phyloP scores from a whole-genome alignment of 805 yeast genomes.

The Myxozyma geophila region DNA sequence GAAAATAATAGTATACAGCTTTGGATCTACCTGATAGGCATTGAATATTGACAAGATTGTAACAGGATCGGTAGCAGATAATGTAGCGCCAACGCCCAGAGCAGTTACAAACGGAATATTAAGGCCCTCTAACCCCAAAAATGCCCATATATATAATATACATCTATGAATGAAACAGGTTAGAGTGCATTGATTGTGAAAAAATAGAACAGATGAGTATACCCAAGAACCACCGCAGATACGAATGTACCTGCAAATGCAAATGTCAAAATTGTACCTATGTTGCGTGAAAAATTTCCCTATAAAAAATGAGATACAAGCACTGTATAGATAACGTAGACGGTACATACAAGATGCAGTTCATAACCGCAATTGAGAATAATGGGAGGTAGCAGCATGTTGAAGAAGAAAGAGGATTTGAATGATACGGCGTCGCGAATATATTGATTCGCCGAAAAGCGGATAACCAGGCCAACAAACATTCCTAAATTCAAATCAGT shows the following conservation, averaged over 20 bases:
- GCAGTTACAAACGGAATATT: constrained; percentile 93
- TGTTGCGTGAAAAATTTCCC: constrained; percentile 89
- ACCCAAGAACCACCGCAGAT: constrained; percentile 85
- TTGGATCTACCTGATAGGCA: constrained; percentile 97
- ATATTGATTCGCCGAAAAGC: constrained; percentile 93
- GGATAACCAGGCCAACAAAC: constrained; percentile 84
- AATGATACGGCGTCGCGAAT: constrained; percentile 96
- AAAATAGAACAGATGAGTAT: not conserved
- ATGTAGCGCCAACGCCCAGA: constrained; percentile 93
- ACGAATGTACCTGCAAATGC: constrained; percentile 98
- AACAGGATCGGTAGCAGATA: constrained; percentile 98
- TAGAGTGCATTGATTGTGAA: not conserved
- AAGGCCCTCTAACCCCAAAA: constrained; percentile 86
- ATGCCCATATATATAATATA: constrained; percentile 85
- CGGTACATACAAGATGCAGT: constrained; percentile 60
- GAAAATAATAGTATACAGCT: constrained; percentile 92
- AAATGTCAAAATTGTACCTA: constrained; percentile 86
- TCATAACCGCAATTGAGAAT: constrained; percentile 96
- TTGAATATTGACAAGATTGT: constrained; percentile 95
- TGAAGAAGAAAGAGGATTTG: constrained; percentile 92
- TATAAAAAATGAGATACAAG: constrained; percentile 41
- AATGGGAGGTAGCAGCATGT: constrained; percentile 91
- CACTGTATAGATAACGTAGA: not conserved
- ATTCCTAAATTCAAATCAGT: constrained; percentile 27
- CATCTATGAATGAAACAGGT: constrained; percentile 39